Conservation (phyloP, 164 flowering plant genomes). For the Piper betle region DNA sequence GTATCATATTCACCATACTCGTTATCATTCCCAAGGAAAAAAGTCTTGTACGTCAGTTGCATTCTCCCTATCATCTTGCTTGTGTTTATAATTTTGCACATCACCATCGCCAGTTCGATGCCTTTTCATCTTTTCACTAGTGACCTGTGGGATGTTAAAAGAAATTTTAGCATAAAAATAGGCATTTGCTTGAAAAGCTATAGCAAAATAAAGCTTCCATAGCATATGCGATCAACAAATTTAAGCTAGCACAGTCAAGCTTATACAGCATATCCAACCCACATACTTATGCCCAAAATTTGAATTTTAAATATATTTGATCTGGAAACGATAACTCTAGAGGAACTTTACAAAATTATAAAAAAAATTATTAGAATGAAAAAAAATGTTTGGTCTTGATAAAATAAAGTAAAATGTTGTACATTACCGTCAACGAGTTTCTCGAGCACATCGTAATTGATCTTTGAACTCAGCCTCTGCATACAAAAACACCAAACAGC, state of each 20-base stretch:
- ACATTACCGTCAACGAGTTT: constrained; percentile 36
- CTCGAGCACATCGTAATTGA: constrained; percentile 50
- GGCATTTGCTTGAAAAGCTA: too few species aligned
- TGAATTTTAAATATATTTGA: not conserved
- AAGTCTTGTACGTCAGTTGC: constrained; percentile 3
- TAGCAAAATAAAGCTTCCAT: too few species aligned
- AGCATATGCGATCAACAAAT: too few species aligned
- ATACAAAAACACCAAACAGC: not conserved
- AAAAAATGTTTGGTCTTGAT: not conserved
- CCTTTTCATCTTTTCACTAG: too few species aligned
- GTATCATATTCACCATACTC: constrained; percentile 13
- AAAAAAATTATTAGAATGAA: too few species aligned
- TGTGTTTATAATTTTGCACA: not conserved
- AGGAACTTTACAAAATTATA: not conserved
- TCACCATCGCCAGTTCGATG: constrained; percentile 6
- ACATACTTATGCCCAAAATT: too few species aligned
- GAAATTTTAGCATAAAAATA: too few species aligned
- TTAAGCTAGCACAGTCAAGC: too few species aligned
- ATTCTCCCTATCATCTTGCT: not conserved
- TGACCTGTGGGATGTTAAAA: too few species aligned
- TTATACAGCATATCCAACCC: not conserved
- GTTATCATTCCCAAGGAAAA: constrained; percentile 3
- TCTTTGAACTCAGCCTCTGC: constrained; percentile 60
- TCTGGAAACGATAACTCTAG: not conserved
- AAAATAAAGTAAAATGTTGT: not conserved